phyloP scores from a whole-genome alignment of 305 asterid species.

The Fraxinus paxiana region DNA sequence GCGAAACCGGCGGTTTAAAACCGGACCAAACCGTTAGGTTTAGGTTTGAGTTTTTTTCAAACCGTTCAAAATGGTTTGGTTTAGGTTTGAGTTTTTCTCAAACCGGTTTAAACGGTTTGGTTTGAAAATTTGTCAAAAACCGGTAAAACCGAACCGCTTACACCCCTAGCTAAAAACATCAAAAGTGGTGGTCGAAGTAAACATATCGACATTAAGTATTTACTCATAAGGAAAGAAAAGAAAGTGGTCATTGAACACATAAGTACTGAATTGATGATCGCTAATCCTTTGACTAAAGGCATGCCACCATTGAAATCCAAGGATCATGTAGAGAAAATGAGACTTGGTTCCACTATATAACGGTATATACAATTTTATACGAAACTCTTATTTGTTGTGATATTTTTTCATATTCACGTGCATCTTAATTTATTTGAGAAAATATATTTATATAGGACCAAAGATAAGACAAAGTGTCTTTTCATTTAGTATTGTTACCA shows the following conservation, averaged over 20 bases:
- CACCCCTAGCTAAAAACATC: neutral
- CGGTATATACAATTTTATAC: too few relatives aligned
- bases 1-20: too few relatives aligned
- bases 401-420: neutral
- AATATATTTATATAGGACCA: neutral
- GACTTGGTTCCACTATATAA: neutral
- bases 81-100: too few relatives aligned
- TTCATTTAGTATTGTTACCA: neutral
- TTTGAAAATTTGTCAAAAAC: too few relatives aligned
- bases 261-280: neutral
- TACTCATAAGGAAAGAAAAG: neutral
- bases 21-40: too few relatives aligned
- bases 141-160: too few relatives aligned
- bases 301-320: neutral
- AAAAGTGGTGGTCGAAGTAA: too few relatives aligned
- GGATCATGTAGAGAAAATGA: neutral
- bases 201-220: too few relatives aligned
- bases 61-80: too few relatives aligned
- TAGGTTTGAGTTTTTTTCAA: too few relatives aligned
- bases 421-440: neutral
- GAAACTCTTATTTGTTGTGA: neutral
- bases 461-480: neutral
- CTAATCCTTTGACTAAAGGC: neutral
- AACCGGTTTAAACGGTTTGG: too few relatives aligned
- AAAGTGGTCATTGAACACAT: neutral